These are phyloP conservation scores for Pythium sp. DNA, from an alignment of 352 stramenopile species.

Conservation along the genomic window DNA sequence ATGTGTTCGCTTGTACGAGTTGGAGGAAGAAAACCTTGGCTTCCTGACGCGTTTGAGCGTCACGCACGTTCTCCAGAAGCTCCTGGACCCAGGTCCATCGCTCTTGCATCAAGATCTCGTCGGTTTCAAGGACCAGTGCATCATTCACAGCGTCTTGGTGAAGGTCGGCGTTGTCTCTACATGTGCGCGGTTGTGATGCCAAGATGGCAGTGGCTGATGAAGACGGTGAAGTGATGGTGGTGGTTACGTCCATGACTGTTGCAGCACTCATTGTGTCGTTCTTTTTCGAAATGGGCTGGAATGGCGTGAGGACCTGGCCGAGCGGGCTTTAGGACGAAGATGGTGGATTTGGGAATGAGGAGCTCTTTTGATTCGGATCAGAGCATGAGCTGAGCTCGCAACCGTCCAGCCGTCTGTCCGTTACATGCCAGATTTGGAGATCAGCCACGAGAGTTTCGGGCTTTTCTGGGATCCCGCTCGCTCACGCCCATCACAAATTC, in stretches of 20 bases:
- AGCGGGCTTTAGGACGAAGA: background rate
- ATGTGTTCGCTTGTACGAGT: background rate
- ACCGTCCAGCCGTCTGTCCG: background rate
- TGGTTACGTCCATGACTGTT: background rate
- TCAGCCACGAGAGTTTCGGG: background rate
- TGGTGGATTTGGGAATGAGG: background rate
- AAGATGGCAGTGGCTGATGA: no score
- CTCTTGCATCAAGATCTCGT: conserved; percentile 7
- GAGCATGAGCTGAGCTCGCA: background rate
- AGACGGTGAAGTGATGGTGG: background rate
- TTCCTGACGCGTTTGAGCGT: background rate
- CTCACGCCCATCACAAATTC: background rate
- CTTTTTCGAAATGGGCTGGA: background rate
- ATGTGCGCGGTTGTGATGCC: background rate
- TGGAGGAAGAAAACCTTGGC: conserved; percentile 5
- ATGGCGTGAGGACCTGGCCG: background rate
- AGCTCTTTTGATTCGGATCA: background rate
- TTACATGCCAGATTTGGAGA: background rate
- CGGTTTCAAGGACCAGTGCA: background rate
- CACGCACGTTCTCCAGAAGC: background rate
- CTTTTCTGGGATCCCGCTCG: background rate
- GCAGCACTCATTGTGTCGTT: background rate
- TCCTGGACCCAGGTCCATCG: conserved; percentile 11
- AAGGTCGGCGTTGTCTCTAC: background rate
- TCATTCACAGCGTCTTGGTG: conserved; percentile 1